A percentile compares a stretch with the other conserved stretches of the same genome.
Conservation (phyloP, 345 rosid species). For the Syzygium oleosum region DNA sequence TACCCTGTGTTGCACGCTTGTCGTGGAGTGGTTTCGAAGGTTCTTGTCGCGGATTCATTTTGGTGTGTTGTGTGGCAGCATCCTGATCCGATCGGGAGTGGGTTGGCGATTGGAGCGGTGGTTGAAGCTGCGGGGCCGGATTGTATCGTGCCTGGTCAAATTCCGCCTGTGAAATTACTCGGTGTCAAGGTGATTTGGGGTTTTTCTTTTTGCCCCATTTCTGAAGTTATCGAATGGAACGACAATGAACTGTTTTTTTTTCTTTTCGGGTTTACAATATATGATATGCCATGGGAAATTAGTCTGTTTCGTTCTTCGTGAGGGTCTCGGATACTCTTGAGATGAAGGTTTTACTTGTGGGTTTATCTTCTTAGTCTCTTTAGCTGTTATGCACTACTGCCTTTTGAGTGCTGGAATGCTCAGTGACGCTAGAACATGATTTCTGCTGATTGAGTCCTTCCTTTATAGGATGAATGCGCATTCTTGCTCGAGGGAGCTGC, state of each 20-base stretch:
- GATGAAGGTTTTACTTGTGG: background rate
- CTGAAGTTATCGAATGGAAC: background rate
- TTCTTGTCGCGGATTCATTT: background rate
- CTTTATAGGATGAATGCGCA: background rate
- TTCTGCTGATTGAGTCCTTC: background rate
- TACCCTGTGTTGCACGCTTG: background rate
- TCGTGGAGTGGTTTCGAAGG: background rate
- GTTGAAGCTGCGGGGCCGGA: conserved; percentile 91
- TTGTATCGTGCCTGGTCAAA: conserved; percentile 79
- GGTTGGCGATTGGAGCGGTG: conserved; percentile 61
- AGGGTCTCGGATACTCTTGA: background rate
- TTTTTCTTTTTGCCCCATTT: background rate
- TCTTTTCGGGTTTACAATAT: background rate
- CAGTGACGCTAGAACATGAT: background rate
- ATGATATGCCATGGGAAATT: background rate
- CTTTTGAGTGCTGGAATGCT: background rate
- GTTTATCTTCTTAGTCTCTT: background rate
- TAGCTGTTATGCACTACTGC: background rate
- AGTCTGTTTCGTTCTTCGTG: background rate
- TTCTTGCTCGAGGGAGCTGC: background rate
- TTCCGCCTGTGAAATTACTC: conserved; percentile 61
- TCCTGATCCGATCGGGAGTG: conserved; percentile 73
- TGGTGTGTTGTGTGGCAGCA: conserved; percentile 38
- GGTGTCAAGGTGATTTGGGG: conserved; percentile 56
- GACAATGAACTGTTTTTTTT: background rate